Percentiles rank a stretch among this genome's conserved stretches.
phyloP scores from a whole-genome alignment of 495 filamentous ascomycete genomes.

The Amniculicola lignicola region DNA sequence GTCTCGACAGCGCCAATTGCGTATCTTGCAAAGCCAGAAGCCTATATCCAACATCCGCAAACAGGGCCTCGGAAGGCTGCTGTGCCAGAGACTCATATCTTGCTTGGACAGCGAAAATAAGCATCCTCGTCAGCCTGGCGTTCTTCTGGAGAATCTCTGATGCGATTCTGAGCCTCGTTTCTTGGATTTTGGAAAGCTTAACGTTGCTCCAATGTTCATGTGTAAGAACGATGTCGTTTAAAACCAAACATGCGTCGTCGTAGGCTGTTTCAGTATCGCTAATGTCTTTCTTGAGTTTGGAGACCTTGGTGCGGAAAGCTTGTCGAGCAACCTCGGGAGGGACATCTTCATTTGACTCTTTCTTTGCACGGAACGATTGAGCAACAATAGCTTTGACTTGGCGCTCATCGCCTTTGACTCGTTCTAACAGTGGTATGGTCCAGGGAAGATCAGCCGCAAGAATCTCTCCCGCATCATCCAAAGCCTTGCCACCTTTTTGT shows the following conservation, averaged over 20 bases:
- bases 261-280: conserved; percentile 2
- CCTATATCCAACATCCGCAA: not conserved
- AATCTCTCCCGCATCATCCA: conserved; percentile 3
- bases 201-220: too few species aligned
- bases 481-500: conserved; percentile 1
- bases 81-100: not conserved
- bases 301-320: too few species aligned
- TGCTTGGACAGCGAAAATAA: conserved; percentile 6
- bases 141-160: conserved; percentile 8
- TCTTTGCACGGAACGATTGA: not conserved
- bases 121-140: conserved; percentile 5
- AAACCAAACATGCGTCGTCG: conserved; percentile 3
- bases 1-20: conserved; percentile 6
- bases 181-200: too few species aligned
- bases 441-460: conserved; percentile 12
- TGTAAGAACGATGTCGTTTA: too few species aligned
- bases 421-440: conserved; percentile 8
- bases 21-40: conserved; percentile 18
- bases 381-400: not conserved
- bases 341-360: not conserved
- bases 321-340: not conserved
- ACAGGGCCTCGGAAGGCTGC: not conserved
- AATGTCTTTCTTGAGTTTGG: too few species aligned
- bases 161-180: too few species aligned
- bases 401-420: conserved; percentile 1